Evolutionary conservation across 805 yeast genomes (phyloP).

Genomic region (Nakazawaea populi): DNA sequence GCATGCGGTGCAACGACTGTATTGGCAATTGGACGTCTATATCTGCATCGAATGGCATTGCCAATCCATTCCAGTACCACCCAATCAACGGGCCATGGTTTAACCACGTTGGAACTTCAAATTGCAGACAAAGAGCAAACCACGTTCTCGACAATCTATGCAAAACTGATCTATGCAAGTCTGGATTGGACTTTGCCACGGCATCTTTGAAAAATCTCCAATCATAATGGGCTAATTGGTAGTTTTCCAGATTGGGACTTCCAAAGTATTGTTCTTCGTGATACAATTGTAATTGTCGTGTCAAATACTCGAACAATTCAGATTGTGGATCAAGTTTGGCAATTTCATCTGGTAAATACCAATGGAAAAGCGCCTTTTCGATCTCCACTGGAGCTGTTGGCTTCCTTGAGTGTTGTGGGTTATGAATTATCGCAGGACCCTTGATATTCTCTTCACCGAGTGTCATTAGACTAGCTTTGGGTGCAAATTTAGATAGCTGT

Average conservation of each 20-base stretch:
- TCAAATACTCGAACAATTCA: not conserved
- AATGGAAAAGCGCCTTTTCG: not conserved
- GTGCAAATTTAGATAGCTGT: not conserved
- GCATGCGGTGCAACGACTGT: conserved; percentile 31
- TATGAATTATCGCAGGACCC: not conserved
- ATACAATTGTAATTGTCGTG: not conserved
- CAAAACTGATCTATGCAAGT: conserved; percentile 23
- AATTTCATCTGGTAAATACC: conserved; percentile 1
- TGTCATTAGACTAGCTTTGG: not conserved
- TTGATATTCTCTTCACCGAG: not conserved
- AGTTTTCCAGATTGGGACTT: conserved; percentile 13
- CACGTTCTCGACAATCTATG: conserved; percentile 31
- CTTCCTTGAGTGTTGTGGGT: not conserved
- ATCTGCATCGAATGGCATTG: conserved; percentile 40
- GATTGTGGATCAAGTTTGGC: not conserved
- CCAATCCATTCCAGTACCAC: conserved; percentile 35
- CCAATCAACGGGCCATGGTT: conserved; percentile 16
- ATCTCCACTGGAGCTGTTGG: not conserved
- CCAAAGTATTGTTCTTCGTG: conserved; percentile 1
- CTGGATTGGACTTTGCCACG: conserved; percentile 24
- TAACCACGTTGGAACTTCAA: conserved; percentile 21
- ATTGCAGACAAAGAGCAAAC: conserved; percentile 29
- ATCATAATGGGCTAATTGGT: conserved; percentile 30
- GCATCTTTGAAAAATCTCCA: conserved; percentile 26
- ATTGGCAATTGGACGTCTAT: conserved; percentile 33